Evolutionary conservation across 2,329 filamentous ascomycete genomes (phyloP), one percentile per base, ranked within the genome.

Genomic region (Exutisphaerella laricina): DNA sequence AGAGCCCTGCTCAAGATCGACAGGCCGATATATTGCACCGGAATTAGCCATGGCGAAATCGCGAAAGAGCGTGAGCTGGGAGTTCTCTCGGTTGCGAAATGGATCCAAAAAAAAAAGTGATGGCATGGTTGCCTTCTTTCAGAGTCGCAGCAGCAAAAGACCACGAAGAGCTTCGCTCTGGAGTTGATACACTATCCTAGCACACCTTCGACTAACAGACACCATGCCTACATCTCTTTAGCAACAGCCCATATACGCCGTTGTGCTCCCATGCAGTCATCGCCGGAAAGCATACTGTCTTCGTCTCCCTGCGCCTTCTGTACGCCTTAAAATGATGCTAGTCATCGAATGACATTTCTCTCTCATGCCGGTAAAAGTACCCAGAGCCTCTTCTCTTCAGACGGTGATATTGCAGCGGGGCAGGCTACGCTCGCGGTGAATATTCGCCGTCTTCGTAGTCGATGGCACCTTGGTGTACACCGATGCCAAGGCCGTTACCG

Each of bases 131-230:
- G n/a, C n/a, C n/a, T n/a, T n/a, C n/a, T 30, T 2, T 5, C 28
- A 8, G 16, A 30, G 2, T 12, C 33, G 33, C 33, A 35, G 33
- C 33, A 35, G 33, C 33, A 23, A 17, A 20, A 23, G n/a, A 14
- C 30, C 16, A 18, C 18, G 4, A 16, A 23, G 8, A n/a, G 33
- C n/a, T 17, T 28, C 18, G 28, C 34, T 39, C 41, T 43, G 34
- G 35, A 33, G 13, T 38, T 43, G 18, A 39, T 43, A 43, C 41
- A 43, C 41, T 43, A 43, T 43, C 41, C 41, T 43, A 43, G 33
- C 41, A 38, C 35, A 28, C 35, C 12, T 14, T 3, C 6, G 13
- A 29, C 35, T 29, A 23, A n/a, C 8, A 4, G 16, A 38, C 18
- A 13, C 22, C 35, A n/a, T 16, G 13, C 39, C n/a, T 21, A 29